Evolutionary conservation across 345 rosid genomes (phyloP).

Genomic region (Leavenworthia alabamica): DNA sequence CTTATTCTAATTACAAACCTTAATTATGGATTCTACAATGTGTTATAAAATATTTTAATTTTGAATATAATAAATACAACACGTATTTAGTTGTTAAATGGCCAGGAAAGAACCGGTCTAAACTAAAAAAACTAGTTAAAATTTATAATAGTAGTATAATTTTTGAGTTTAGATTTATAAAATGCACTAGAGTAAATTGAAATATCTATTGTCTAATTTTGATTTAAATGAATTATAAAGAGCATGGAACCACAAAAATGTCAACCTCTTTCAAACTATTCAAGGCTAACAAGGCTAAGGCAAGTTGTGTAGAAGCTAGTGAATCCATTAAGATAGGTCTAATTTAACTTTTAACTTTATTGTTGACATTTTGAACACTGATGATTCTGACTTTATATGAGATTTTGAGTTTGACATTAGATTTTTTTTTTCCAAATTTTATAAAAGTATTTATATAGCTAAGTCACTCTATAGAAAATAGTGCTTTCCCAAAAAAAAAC

Average conservation of each 20-base stretch:
- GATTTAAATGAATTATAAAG: background rate
- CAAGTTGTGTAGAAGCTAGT: constrained; percentile 23
- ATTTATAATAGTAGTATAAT: background rate
- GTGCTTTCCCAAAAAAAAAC: background rate
- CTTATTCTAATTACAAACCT: constrained; percentile 10
- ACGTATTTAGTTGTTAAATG: background rate
- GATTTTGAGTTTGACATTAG: constrained; percentile 26
- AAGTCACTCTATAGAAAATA: background rate
- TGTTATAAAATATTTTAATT: background rate
- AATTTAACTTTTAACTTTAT: constrained; percentile 7
- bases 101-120: background rate
- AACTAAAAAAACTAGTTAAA: background rate
- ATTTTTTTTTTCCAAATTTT: background rate
- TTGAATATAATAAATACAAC: background rate
- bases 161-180: background rate
- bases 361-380: constrained; percentile 16
- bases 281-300: constrained; percentile 16
- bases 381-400: background rate
- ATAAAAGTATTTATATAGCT: background rate
- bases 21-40: background rate
- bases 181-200: background rate
- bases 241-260: constrained; percentile 18
- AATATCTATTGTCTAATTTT: background rate
- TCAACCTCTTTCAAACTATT: constrained; percentile 11
- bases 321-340: constrained; percentile 16